Percentiles rank a stretch among this genome's conserved stretches.
phyloP scores from a whole-genome alignment of 805 yeast genomes.

The Candida morakotiae region DNA sequence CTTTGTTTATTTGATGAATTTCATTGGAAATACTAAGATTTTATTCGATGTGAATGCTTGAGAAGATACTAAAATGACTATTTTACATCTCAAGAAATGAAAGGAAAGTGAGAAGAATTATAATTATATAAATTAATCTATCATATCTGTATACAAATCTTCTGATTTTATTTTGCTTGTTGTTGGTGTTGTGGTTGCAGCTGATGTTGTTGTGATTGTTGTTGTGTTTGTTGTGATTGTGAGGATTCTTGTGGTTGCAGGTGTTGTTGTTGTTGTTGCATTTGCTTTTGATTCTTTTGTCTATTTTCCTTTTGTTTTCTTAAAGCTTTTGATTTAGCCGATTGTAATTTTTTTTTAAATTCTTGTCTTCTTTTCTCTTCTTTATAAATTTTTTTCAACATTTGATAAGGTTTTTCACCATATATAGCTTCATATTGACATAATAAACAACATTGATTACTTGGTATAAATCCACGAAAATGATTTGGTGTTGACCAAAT shows the following conservation, averaged over 20 bases:
- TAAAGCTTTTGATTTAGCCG: slow-evolving; percentile 33
- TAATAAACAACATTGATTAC: slow-evolving; percentile 35
- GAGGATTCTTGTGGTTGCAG: background rate
- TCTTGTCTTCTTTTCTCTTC: slow-evolving; percentile 30
- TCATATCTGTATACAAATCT: no score
- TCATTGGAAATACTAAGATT: no score
- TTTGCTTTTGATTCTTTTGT: slow-evolving; percentile 8
- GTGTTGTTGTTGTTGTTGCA: background rate
- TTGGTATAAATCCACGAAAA: slow-evolving; percentile 9
- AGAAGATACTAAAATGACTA: no score
- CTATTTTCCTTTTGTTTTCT: slow-evolving; percentile 19
- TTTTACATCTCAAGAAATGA: no score
- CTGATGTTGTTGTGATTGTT: background rate
- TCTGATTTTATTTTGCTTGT: no score
- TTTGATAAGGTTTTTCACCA: slow-evolving; percentile 47
- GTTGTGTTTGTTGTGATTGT: background rate
- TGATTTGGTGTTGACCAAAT: slow-evolving; percentile 3
- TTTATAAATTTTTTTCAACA: slow-evolving; percentile 36
- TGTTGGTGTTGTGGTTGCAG: background rate
- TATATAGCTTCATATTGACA: slow-evolving; percentile 52
- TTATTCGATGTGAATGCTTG: no score
- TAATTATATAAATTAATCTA: no score
- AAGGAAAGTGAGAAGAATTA: no score
- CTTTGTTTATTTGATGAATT: no score
- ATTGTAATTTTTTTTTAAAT: slow-evolving; percentile 33